A percentile compares a stretch with the other conserved stretches of the same genome.
Conservation (phyloP, 1,139 yeast species). For the Tardiomyces depauwii region DNA sequence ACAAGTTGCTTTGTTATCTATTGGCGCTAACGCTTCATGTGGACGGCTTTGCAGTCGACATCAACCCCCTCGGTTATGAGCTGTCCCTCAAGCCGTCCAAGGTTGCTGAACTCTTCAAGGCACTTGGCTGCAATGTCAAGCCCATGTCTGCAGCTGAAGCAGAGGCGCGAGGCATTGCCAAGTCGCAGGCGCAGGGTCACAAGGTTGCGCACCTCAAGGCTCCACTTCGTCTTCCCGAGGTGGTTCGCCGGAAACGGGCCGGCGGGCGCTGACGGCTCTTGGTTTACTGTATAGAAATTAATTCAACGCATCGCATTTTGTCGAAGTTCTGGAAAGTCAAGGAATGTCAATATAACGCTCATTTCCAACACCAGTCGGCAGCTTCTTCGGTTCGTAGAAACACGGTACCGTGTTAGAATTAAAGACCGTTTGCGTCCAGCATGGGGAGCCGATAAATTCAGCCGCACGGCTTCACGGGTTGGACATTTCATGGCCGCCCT, state of each 20-base stretch:
- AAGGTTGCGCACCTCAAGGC: slow-evolving; percentile 77
- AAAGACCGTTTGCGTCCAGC: too few species aligned
- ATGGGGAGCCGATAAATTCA: too few species aligned
- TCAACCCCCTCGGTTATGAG: slow-evolving; percentile 78
- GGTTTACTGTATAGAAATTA: background rate
- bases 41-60: slow-evolving; percentile 63
- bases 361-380: too few species aligned
- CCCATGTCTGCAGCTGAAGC: slow-evolving; percentile 72
- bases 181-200: slow-evolving; percentile 50
- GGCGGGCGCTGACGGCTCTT: background rate
- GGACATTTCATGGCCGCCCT: too few species aligned
- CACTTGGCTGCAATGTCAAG: slow-evolving; percentile 74
- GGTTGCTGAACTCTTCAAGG: slow-evolving; percentile 56
- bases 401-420: too few species aligned
- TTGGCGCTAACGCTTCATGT: slow-evolving; percentile 64
- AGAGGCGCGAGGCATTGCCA: slow-evolving; percentile 70
- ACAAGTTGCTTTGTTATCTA: slow-evolving; percentile 70
- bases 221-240: slow-evolving; percentile 71
- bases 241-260: slow-evolving; percentile 6
- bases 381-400: too few species aligned
- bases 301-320: too few species aligned
- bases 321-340: too few species aligned
- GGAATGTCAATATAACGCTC: too few species aligned
- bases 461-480: too few species aligned
- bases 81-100: slow-evolving; percentile 72